phyloP scores from a whole-genome alignment of 768 basidiomycete genomes.

The Trametes meyenii region DNA sequence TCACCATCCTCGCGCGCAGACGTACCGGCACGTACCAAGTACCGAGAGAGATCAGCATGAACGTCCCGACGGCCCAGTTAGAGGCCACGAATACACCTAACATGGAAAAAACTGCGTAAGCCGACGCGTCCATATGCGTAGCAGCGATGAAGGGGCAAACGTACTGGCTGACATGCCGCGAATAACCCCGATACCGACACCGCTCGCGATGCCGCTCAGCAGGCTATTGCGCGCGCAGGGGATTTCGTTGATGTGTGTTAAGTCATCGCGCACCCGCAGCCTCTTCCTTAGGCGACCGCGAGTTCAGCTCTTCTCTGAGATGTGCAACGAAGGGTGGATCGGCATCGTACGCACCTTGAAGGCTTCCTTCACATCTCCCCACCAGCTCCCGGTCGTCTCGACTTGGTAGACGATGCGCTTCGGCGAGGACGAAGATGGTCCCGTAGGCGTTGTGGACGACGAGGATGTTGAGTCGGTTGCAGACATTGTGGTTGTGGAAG shows the following conservation, averaged over 20 bases:
- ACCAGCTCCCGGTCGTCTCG: slow-evolving; percentile 39
- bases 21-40: slow-evolving; percentile 57
- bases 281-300: slow-evolving; percentile 43
- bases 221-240: slow-evolving; percentile 80
- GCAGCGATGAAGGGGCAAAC: slow-evolving; percentile 30
- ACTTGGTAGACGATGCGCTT: slow-evolving; percentile 33
- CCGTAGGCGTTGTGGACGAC: not conserved
- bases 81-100: slow-evolving; percentile 67
- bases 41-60: slow-evolving; percentile 63
- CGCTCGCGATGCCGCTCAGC: slow-evolving; percentile 78
- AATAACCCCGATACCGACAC: slow-evolving; percentile 74
- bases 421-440: not conserved
- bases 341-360: slow-evolving; percentile 32
- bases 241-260: slow-evolving; percentile 63
- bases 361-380: slow-evolving; percentile 39
- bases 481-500: slow-evolving; percentile 20
- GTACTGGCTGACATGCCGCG: slow-evolving; percentile 66
- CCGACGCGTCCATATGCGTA: not conserved
- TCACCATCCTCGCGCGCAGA: not conserved
- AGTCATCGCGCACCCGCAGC: slow-evolving; percentile 52
- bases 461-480: not conserved
- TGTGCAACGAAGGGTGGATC: not conserved
- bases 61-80: slow-evolving; percentile 81
- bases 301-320: not conserved
- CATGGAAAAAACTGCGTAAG: not conserved